Evolutionary conservation across 495 filamentous ascomycete genomes (phyloP).

Genomic region (Aspergillus cristatus): DNA sequence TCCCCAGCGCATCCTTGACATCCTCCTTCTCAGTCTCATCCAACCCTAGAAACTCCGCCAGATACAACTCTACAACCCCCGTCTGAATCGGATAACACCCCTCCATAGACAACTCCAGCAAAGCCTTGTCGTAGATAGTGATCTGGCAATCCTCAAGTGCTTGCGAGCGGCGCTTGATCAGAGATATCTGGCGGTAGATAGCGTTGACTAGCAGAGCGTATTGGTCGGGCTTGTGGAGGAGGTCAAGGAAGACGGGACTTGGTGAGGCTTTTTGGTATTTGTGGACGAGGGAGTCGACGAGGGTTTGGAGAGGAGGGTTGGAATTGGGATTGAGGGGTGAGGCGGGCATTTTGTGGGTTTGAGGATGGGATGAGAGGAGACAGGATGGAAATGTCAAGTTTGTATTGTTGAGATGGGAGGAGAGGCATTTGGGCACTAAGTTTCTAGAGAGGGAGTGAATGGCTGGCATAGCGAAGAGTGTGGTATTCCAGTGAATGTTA

Average conservation of each 20-base stretch:
- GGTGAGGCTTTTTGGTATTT: conserved; percentile 14
- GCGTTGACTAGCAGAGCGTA: conserved; percentile 15
- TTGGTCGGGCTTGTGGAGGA: conserved; percentile 12
- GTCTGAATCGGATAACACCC: conserved; percentile 14
- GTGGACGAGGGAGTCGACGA: conserved; percentile 13
- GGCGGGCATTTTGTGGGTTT: conserved; percentile 1
- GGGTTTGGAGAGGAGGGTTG: conserved; percentile 1
- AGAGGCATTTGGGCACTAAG: too few species aligned
- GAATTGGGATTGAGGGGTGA: background rate
- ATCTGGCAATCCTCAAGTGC: conserved; percentile 29
- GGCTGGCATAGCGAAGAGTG: too few species aligned
- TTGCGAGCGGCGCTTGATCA: conserved; percentile 26
- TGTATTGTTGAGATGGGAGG: too few species aligned
- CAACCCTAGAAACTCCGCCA: conserved; percentile 32
- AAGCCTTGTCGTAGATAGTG: conserved; percentile 31
- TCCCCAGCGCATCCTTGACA: conserved; percentile 7
- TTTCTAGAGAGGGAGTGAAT: too few species aligned
- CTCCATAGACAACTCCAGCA: conserved; percentile 23
- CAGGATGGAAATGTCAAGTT: too few species aligned
- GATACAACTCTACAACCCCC: conserved; percentile 29
- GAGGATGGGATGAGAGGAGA: too few species aligned
- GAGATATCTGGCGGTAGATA: conserved; percentile 20
- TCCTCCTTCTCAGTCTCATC: conserved; percentile 6
- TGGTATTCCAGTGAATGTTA: too few species aligned
- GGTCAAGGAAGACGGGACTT: conserved; percentile 13